phyloP scores from a whole-genome alignment of 495 filamentous ascomycete genomes.

The Copromyces sp. region DNA sequence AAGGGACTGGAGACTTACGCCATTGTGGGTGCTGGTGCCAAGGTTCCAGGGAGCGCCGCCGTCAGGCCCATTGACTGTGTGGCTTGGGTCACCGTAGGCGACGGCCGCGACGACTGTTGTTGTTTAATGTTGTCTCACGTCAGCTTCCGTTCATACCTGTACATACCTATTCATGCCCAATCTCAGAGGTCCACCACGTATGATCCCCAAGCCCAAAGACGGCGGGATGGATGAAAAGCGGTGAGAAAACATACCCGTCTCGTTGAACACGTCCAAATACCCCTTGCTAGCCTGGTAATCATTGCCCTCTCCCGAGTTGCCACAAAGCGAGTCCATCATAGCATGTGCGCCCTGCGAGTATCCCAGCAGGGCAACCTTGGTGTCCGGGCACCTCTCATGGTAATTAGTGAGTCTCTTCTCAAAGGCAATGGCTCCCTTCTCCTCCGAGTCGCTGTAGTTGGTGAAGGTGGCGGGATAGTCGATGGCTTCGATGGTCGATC shows the following conservation, averaged over 20 bases:
- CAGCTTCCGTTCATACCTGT: not conserved
- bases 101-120: constrained; percentile 13
- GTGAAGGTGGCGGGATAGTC: constrained; percentile 12
- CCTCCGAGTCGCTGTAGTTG: constrained; percentile 8
- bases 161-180: not conserved
- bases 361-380: constrained; percentile 20
- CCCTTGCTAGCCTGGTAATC: not conserved
- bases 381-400: constrained; percentile 14
- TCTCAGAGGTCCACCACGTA: not conserved
- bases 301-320: not conserved
- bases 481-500: constrained; percentile 2
- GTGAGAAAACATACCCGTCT: not conserved
- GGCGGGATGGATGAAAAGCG: not conserved
- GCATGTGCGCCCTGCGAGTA: constrained; percentile 18
- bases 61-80: not conserved
- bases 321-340: constrained; percentile 5
- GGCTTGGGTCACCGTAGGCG: constrained; percentile 17
- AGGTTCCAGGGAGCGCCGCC: constrained; percentile 7
- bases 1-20: constrained; percentile 5
- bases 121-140: constrained; percentile 7
- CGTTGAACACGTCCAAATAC: not conserved
- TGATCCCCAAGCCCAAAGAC: too few species aligned
- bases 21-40: constrained; percentile 10
- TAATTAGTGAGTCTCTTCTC: constrained; percentile 4
- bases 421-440: constrained; percentile 12